These are phyloP conservation scores for Cyathus striatus DNA, from an alignment of 768 basidiomycete genomes.

Conservation along the genomic window DNA sequence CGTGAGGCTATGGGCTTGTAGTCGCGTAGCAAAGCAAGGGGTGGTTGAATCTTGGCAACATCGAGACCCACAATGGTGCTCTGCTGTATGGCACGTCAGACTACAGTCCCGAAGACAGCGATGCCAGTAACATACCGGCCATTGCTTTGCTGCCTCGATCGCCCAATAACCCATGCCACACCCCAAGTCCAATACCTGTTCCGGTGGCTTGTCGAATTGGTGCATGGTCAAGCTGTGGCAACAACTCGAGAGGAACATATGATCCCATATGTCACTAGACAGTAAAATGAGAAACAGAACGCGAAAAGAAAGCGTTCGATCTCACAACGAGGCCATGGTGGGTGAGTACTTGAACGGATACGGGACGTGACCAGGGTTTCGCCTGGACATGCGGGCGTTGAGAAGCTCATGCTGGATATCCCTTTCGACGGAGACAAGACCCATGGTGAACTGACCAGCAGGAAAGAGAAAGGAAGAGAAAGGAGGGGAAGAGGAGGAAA, in stretches of 20 bases:
- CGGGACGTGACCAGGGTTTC: conserved; percentile 44
- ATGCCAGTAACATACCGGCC: conserved; percentile 43
- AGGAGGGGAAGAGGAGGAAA: background rate
- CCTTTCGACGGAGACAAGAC: conserved; percentile 22
- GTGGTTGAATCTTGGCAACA: conserved; percentile 49
- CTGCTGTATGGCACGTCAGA: conserved; percentile 26
- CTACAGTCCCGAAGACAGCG: background rate
- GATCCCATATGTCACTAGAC: conserved; percentile 68
- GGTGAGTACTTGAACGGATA: conserved; percentile 50
- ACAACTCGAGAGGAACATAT: conserved; percentile 53
- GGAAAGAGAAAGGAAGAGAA: background rate
- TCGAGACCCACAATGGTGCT: conserved; percentile 60
- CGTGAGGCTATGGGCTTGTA: conserved; percentile 39
- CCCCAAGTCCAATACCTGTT: conserved; percentile 59
- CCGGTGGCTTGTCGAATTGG: conserved; percentile 45
- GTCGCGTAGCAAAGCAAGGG: conserved; percentile 27
- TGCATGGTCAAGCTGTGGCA: conserved; percentile 48
- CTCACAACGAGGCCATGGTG: conserved; percentile 52
- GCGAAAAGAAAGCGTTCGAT: conserved; percentile 7
- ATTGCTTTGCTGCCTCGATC: conserved; percentile 60
- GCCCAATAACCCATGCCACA: conserved; percentile 72
- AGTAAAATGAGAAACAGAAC: background rate
- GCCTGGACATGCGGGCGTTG: conserved; percentile 28
- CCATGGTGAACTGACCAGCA: conserved; percentile 10
- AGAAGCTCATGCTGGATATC: conserved; percentile 43